Evolutionary conservation across 2,329 filamentous ascomycete genomes (phyloP), one percentile per base, ranked within the genome.

Genomic region (Trichophyton verrucosum): DNA sequence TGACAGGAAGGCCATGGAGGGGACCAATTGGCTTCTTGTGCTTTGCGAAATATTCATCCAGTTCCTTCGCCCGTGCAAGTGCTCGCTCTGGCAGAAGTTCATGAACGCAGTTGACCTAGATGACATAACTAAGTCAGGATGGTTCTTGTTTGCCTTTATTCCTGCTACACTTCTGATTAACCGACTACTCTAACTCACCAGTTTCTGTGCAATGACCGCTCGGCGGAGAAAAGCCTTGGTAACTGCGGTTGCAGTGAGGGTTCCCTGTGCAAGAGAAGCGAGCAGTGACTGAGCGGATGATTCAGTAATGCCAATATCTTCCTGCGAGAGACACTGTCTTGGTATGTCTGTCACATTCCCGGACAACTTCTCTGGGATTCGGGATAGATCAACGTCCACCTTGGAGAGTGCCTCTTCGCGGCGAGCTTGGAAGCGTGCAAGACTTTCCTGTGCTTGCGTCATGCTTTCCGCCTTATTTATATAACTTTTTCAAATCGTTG

Each of bases 1-100:
- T 84, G 40, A 86, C 71, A 2, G 84, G 84, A 0, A 86, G 74
- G 4, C 84, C 84, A 66, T 87, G 84, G 0, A 87, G 75, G 1
- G 83, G 82, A 0, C 84, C 84, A 1, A 81, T 68, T 0, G 81
- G 75, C 17, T 57, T 57, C 40, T 57, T 57, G 62, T 78, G 70
- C 17, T 73, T 64, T 8, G 69, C 69, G 33, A 74, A 76, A 36
- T 71, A 72, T 0, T 71, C 69, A 61, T 83, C 81, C 0, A 83
- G 74, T 27, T 74, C 67, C 17, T 72, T 69, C 0, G 80, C 81
- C 11, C 74, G 73, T 15, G 72, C 61, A 1, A 83, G 53, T 1
- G 82, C 82, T 9, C 75, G 67, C 2, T 76, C 72, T 65, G 81
- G 80, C 59, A 81, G 76, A 36, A 78, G 77, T 61, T 84, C 81